Evolutionary conservation across 768 basidiomycete genomes (phyloP).

Genomic region (Suillus plorans): DNA sequence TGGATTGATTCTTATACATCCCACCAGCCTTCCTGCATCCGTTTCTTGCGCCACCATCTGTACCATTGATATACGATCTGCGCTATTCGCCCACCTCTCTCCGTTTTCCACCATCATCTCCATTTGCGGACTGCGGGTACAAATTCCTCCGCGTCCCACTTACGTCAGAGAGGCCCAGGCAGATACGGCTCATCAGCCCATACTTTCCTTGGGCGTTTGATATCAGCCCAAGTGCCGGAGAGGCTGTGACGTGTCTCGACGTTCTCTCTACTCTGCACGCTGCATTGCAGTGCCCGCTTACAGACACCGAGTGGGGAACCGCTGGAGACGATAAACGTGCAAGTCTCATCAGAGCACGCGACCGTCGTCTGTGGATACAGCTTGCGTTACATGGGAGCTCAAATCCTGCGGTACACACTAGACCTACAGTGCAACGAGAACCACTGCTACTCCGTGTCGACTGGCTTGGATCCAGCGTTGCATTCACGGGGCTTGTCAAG

Average conservation of each 20-base stretch:
- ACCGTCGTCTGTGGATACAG: neutral
- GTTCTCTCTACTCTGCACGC: neutral
- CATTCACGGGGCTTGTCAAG: conserved; percentile 7
- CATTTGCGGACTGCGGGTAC: neutral
- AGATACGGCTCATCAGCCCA: conserved; percentile 7
- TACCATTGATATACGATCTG: conserved; percentile 8
- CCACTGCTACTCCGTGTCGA: conserved; percentile 8
- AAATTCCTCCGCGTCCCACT: conserved; percentile 3
- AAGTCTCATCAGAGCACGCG: conserved; percentile 2
- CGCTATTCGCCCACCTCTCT: neutral
- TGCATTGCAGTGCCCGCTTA: conserved; percentile 8
- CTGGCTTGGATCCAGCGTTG: conserved; percentile 9
- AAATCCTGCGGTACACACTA: neutral
- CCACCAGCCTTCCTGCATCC: neutral
- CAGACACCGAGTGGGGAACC: conserved; percentile 5
- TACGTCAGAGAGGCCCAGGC: neutral
- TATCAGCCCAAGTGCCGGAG: neutral
- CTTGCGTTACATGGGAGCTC: neutral
- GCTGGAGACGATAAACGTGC: neutral
- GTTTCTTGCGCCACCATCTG: neutral
- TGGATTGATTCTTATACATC: neutral
- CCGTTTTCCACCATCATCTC: conserved; percentile 6
- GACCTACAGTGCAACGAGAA: neutral
- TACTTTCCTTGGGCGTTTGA: conserved; percentile 12
- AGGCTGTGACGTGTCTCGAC: conserved; percentile 7